Evolutionary conservation across 2,329 filamentous ascomycete species (phyloP).

Genomic region (Mollisiaceae sp.): DNA sequence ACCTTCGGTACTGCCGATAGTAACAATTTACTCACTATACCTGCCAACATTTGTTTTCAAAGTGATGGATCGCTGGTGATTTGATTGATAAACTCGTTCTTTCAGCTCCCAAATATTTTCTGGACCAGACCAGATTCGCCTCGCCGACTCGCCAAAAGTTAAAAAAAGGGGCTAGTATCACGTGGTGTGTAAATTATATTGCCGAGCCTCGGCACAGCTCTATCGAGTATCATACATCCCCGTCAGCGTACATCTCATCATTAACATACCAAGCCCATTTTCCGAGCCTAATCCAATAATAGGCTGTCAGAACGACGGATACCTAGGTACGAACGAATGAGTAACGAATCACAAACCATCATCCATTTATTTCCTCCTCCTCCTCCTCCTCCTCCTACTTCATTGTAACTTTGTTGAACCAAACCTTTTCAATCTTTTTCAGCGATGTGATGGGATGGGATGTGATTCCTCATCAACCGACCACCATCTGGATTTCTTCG

Average conservation of each 20-base stretch:
- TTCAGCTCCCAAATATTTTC: background rate
- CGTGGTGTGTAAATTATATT: background rate
- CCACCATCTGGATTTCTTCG: too few relatives aligned
- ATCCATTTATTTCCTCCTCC: background rate
- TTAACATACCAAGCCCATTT: too few relatives aligned
- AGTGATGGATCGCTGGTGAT: background rate
- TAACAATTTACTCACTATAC: background rate
- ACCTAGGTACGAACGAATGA: too few relatives aligned
- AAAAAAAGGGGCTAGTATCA: background rate
- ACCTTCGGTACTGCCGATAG: background rate
- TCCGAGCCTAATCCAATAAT: too few relatives aligned
- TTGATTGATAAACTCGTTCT: background rate
- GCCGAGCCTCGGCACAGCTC: background rate
- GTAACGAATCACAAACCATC: background rate
- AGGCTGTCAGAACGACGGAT: too few relatives aligned
- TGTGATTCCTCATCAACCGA: too few relatives aligned
- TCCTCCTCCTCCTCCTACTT: too few relatives aligned
- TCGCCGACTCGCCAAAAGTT: background rate
- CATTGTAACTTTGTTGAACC: too few relatives aligned
- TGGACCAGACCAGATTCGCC: background rate
- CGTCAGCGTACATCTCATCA: too few relatives aligned
- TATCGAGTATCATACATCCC: too few relatives aligned
- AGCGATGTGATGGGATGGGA: conserved; percentile 4
- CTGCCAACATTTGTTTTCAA: background rate
- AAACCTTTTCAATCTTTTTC: too few relatives aligned